Base-by-base conservation (phyloP, 164 flowering plant species). In the Aristolochia fimbriata region DNA sequence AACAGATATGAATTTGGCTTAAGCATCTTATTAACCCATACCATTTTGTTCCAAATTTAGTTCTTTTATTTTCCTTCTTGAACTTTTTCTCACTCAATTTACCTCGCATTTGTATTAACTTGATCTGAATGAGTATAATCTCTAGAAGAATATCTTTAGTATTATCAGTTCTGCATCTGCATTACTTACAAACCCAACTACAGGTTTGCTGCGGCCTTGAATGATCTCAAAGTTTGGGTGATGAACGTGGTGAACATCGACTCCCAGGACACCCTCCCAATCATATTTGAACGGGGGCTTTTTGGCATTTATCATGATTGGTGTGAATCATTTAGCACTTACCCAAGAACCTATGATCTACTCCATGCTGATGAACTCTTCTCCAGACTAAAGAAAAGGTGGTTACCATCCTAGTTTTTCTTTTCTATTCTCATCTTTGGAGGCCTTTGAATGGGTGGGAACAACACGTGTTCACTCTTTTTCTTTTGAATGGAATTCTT, bases 261-360 rank as follows among this genome's bases (percentile, higher is more conserved):
- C 60, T 70, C 89, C 27, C 89, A 96, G 5, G 96, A 92, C 51
- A 92, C 98, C 7, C 96, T 92, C 59, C 93, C 98, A 15, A 83
- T 87, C 46, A 89, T 92, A 58, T 92, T 80, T 41, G 96, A 92
- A 64, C 70, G 96, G 5, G 98, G 98, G 15, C 85, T 92, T 7
- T 80, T 89, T n/a, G 96, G 98, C 13, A 89, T 92, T 49, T 92
- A 92, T 62, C 96, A 88, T 64, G 96, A 91, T 33, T 91, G 98
- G 98, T 88, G 98, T 46, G 98, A 91, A 69, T 85, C 95, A 41
- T 92, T 92, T 73, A 87, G 96, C 77, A 84, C 96, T 5, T 92
- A 89, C 54, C 98, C 96, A 0, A 65, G 96, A 70, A 79, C 82
- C 2, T 92, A 87, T 43, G 98, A 92, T 63, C 91, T 92, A 31